Percentiles rank a stretch among this genome's conserved stretches.
phyloP scores from a whole-genome alignment of 1,284 basidiomycete species.

The Ustilago crameri region DNA sequence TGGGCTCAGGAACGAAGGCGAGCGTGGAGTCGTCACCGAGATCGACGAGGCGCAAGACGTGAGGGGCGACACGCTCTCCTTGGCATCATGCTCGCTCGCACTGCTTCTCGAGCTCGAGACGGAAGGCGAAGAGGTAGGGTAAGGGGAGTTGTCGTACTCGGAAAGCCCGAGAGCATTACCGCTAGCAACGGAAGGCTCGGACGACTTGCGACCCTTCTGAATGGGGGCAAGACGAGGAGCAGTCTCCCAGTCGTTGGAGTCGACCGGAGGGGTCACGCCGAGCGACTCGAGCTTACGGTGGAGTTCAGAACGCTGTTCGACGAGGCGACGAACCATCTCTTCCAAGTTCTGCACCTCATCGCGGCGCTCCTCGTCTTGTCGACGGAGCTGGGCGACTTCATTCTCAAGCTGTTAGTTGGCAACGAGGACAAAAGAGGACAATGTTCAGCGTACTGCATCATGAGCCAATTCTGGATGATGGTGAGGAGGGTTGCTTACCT shows the following conservation, averaged over 20 bases:
- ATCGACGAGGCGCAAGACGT: slow-evolving; percentile 6
- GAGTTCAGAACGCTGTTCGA: slow-evolving; percentile 19
- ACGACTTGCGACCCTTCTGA: background rate
- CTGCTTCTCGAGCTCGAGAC: background rate
- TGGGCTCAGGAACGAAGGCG: slow-evolving; percentile 12
- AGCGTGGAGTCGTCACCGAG: slow-evolving; percentile 6
- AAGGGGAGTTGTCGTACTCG: background rate
- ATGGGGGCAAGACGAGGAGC: background rate
- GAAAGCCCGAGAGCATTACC: slow-evolving; percentile 10
- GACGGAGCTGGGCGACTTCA: slow-evolving; percentile 14
- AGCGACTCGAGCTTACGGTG: slow-evolving; percentile 7
- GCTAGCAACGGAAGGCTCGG: background rate
- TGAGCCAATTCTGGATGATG: background rate
- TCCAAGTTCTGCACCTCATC: slow-evolving; percentile 13
- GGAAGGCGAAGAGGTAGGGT: background rate
- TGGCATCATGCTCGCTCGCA: background rate
- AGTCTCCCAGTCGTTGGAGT: background rate
- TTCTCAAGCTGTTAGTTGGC: slow-evolving; percentile 17
- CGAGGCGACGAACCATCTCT: slow-evolving; percentile 25
- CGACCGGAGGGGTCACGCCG: background rate
- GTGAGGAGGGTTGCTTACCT: slow-evolving; percentile 8
- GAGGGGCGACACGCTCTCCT: slow-evolving; percentile 1
- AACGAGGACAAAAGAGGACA: background rate
- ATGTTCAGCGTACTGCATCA: background rate
- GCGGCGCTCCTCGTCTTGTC: slow-evolving; percentile 11